Evolutionary conservation across 2,329 filamentous ascomycete species (phyloP).

Genomic region (Cyanodermella asteris): DNA sequence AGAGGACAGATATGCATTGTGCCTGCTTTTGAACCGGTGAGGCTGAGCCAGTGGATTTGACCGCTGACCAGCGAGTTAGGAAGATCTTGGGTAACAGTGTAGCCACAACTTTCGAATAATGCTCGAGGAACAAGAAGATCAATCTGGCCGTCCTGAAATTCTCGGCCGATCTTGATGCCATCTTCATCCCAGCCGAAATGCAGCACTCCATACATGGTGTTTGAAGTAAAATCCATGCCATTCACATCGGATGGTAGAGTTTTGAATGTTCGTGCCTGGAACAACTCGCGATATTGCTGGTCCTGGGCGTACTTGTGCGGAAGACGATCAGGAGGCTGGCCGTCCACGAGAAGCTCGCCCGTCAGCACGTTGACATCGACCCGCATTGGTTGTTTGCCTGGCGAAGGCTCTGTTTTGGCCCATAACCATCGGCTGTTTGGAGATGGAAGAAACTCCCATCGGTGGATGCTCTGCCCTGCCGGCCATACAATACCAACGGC

Average conservation of each 20-base stretch:
- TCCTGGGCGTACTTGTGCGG: slow-evolving; percentile 11
- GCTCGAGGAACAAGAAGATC: too few relatives aligned
- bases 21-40: too few relatives aligned
- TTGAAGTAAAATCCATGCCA: slow-evolving; percentile 19
- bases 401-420: background rate
- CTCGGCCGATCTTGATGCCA: too few relatives aligned
- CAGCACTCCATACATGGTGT: too few relatives aligned
- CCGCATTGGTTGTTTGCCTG: background rate
- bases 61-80: too few relatives aligned
- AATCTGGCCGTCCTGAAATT: too few relatives aligned
- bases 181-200: too few relatives aligned
- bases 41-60: too few relatives aligned
- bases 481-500: too few relatives aligned
- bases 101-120: too few relatives aligned
- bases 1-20: too few relatives aligned
- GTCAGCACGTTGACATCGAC: slow-evolving; percentile 15
- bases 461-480: slow-evolving; percentile 4
- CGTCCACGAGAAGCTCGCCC: slow-evolving; percentile 15
- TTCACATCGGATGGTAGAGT: slow-evolving; percentile 14
- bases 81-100: too few relatives aligned
- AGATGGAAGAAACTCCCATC: slow-evolving; percentile 4
- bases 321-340: slow-evolving; percentile 12
- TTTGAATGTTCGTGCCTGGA: slow-evolving; percentile 13
- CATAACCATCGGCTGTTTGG: slow-evolving; percentile 1
- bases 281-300: slow-evolving; percentile 10